Percentiles rank a stretch among this genome's conserved stretches.
Evolutionary conservation across 2,329 filamentous ascomycete species (phyloP).

Genomic region (Ophiostoma piceae): DNA sequence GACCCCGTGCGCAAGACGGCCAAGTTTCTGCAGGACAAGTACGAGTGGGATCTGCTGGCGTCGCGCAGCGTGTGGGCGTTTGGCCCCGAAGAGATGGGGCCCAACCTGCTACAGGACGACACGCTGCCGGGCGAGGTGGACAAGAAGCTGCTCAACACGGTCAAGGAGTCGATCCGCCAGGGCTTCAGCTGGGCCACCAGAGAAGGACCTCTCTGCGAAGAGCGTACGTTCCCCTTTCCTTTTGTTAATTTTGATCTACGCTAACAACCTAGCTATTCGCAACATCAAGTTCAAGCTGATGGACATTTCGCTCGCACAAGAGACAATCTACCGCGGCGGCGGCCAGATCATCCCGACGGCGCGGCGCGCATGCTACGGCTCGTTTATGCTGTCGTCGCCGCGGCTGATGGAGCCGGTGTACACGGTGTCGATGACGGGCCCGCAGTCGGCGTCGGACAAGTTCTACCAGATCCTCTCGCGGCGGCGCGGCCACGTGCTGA

Average conservation of each 20-base stretch:
- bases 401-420: conserved; percentile 97
- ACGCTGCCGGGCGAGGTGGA: conserved; percentile 92
- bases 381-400: conserved; percentile 94
- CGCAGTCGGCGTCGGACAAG: conserved; percentile 79
- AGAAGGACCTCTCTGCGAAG: conserved; percentile 95
- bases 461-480: conserved; percentile 89
- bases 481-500: conserved; percentile 83
- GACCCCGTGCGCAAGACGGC: conserved; percentile 90
- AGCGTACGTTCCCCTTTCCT: conserved; percentile 60
- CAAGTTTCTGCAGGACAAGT: conserved; percentile 94
- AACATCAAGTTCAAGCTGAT: conserved; percentile 98
- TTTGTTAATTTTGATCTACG: too few relatives aligned
- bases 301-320: conserved; percentile 76
- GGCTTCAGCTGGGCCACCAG: conserved; percentile 95
- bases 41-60: conserved; percentile 93
- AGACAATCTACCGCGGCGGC: conserved; percentile 92
- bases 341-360: conserved; percentile 96
- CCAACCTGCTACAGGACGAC: conserved; percentile 95
- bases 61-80: conserved; percentile 98
- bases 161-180: conserved; percentile 88
- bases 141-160: conserved; percentile 79
- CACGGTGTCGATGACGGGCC: conserved; percentile 85
- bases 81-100: conserved; percentile 87
- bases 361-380: conserved; percentile 86
- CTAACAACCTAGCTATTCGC: conserved; percentile 64